These are phyloP conservation scores for Butyriboletus loyo DNA, from an alignment of 768 basidiomycete genomes.

Conservation along the genomic window DNA sequence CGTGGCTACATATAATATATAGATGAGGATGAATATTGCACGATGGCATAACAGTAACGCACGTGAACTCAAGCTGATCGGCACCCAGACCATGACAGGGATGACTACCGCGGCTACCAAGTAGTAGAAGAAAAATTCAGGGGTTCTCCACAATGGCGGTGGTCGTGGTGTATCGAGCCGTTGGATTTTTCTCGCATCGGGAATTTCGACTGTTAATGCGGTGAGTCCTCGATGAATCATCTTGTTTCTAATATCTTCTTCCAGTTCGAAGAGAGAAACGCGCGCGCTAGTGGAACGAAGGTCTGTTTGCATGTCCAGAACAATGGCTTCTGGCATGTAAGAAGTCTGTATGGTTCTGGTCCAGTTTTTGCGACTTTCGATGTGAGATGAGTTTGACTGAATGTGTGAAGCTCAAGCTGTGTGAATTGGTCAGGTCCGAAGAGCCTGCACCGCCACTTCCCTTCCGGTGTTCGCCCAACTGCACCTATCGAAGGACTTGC, in stretches of 20 bases:
- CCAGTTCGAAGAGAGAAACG: conserved; percentile 16
- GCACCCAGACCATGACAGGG: conserved; percentile 74
- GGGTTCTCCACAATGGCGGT: conserved; percentile 69
- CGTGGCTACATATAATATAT: conserved; percentile 43
- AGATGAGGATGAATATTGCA: not conserved
- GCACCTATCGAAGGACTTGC: conserved; percentile 1
- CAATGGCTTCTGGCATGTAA: conserved; percentile 29
- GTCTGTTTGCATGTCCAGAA: conserved; percentile 37
- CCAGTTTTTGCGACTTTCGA: not conserved
- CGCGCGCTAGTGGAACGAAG: conserved; percentile 15
- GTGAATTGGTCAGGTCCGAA: too few relatives aligned
- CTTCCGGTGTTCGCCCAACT: not conserved
- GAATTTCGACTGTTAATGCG: conserved; percentile 55
- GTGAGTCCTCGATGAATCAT: conserved; percentile 33
- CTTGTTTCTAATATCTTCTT: conserved; percentile 5
- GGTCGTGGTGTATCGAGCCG: conserved; percentile 27
- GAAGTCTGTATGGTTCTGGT: not conserved
- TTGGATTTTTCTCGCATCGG: conserved; percentile 37
- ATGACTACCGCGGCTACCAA: conserved; percentile 57
- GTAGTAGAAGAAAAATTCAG: conserved; percentile 80
- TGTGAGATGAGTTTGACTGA: too few relatives aligned
- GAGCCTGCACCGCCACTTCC: conserved; percentile 20
- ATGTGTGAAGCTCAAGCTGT: too few relatives aligned
- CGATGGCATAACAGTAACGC: conserved; percentile 33
- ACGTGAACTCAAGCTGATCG: conserved; percentile 72